Conservation (phyloP, 208 protist genomes). For the Lotmaria passim region DNA sequence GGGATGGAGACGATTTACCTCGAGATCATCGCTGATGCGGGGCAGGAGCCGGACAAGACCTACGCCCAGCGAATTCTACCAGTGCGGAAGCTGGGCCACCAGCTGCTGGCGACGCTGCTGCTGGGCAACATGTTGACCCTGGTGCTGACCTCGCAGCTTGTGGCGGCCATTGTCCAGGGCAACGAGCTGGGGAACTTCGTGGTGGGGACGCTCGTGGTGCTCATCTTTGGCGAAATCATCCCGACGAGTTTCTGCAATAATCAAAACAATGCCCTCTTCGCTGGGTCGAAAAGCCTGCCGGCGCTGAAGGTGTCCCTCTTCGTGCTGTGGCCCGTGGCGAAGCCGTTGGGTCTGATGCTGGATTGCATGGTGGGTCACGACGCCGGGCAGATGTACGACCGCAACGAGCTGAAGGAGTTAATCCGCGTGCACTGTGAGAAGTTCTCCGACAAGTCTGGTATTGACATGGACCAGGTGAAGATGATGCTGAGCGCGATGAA, state of each 20-base stretch:
- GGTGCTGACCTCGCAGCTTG: constrained; percentile 81
- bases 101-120: constrained; percentile 70
- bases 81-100: constrained; percentile 73
- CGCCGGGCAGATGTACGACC: constrained; percentile 78
- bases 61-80: constrained; percentile 77
- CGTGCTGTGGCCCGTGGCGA: constrained; percentile 72
- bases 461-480: constrained; percentile 65
- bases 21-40: constrained; percentile 80
- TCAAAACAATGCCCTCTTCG: constrained; percentile 65
- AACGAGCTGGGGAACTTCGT: constrained; percentile 78
- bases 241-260: constrained; percentile 86
- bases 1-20: constrained; percentile 80
- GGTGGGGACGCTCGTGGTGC: constrained; percentile 64
- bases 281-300: constrained; percentile 56
- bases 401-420: constrained; percentile 78
- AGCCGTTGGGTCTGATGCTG: constrained; percentile 75
- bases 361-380: constrained; percentile 77
- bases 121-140: constrained; percentile 86
- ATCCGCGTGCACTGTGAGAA: constrained; percentile 80
- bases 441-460: constrained; percentile 66
- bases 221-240: constrained; percentile 82
- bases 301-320: constrained; percentile 68
- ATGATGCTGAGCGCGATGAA: constrained; percentile 85
- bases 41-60: constrained; percentile 62
- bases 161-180: constrained; percentile 65